phyloP scores from a whole-genome alignment of 2,329 filamentous ascomycete genomes.

The Leptographium lundbergii region DNA sequence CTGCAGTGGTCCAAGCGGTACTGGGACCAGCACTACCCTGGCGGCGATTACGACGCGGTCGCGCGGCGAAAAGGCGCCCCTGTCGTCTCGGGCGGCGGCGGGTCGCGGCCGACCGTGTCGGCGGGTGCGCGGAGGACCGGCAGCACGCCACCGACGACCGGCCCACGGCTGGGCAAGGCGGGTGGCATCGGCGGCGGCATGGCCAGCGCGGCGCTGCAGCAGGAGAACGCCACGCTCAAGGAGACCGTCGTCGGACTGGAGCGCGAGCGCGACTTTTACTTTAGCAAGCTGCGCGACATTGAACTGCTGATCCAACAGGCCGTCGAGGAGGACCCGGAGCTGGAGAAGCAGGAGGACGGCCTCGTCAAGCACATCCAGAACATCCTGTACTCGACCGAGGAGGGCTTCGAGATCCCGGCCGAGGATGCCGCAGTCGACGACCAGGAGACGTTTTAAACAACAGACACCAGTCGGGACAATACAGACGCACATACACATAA shows the following conservation, averaged over 20 bases:
- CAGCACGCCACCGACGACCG: slow-evolving; percentile 51
- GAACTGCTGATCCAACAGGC: slow-evolving; percentile 89
- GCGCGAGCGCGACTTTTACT: slow-evolving; percentile 97
- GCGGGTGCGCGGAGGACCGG: slow-evolving; percentile 33
- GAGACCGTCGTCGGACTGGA: slow-evolving; percentile 92
- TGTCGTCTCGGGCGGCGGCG: slow-evolving; percentile 28
- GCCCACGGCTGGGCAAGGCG: slow-evolving; percentile 32
- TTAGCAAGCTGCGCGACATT: slow-evolving; percentile 95
- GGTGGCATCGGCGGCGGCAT: slow-evolving; percentile 39
- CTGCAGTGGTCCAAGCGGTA: slow-evolving; percentile 93
- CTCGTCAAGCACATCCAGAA: slow-evolving; percentile 92
- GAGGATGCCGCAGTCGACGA: slow-evolving; percentile 58
- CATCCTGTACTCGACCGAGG: slow-evolving; percentile 95
- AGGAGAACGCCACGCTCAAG: slow-evolving; percentile 81
- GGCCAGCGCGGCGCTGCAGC: slow-evolving; percentile 58
- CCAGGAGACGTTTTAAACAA: slow-evolving; percentile 61
- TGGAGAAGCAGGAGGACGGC: slow-evolving; percentile 87
- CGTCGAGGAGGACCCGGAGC: slow-evolving; percentile 79
- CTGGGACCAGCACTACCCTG: slow-evolving; percentile 97
- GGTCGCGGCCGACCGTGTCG: slow-evolving; percentile 36
- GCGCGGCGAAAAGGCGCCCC: slow-evolving; percentile 68
- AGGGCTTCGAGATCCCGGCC: slow-evolving; percentile 79
- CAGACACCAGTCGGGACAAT: not conserved
- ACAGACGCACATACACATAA: not conserved
- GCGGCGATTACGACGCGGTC: slow-evolving; percentile 91